A percentile compares a stretch with the other conserved stretches of the same genome.
Evolutionary conservation across 345 rosid species (phyloP).

Genomic region (Lepidium africanum): DNA sequence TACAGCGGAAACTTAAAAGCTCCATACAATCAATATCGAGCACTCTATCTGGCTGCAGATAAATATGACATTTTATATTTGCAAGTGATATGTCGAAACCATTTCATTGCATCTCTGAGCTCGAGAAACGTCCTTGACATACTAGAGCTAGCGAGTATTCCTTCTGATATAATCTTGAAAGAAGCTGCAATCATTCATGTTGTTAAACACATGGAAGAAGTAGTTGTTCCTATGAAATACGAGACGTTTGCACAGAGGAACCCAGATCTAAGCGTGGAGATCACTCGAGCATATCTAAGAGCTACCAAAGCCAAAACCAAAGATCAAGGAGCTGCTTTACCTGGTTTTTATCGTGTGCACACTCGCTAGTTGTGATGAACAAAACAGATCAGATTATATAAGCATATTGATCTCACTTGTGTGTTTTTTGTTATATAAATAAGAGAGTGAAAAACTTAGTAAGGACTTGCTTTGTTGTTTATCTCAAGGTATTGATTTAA

Average conservation of each 20-base stretch:
- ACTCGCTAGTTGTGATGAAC: neutral
- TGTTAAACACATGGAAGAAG: conserved; percentile 28
- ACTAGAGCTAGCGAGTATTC: conserved; percentile 23
- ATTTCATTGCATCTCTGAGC: conserved; percentile 12
- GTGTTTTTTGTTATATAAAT: neutral
- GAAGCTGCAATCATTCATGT: neutral
- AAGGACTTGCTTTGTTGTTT: neutral
- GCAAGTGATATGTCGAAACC: conserved; percentile 13
- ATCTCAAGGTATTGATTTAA: neutral
- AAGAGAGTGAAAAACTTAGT: neutral
- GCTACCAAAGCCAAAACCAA: conserved; percentile 10
- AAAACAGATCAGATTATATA: neutral
- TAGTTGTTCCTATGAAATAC: conserved; percentile 25
- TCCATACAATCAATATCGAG: conserved; percentile 19
- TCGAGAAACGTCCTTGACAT: conserved; percentile 24
- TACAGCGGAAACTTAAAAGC: conserved; percentile 14
- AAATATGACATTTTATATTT: conserved; percentile 19
- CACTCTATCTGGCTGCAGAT: conserved; percentile 26
- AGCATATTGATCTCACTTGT: conserved; percentile 1
- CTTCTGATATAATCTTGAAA: conserved; percentile 22
- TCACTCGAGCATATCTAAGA: conserved; percentile 24
- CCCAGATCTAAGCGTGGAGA: conserved; percentile 22
- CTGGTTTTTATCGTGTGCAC: no score
- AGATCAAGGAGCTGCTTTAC: neutral
- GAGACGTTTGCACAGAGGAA: conserved; percentile 29